Evolutionary conservation across 768 basidiomycete species (phyloP).

Genomic region (Trametes punicea): DNA sequence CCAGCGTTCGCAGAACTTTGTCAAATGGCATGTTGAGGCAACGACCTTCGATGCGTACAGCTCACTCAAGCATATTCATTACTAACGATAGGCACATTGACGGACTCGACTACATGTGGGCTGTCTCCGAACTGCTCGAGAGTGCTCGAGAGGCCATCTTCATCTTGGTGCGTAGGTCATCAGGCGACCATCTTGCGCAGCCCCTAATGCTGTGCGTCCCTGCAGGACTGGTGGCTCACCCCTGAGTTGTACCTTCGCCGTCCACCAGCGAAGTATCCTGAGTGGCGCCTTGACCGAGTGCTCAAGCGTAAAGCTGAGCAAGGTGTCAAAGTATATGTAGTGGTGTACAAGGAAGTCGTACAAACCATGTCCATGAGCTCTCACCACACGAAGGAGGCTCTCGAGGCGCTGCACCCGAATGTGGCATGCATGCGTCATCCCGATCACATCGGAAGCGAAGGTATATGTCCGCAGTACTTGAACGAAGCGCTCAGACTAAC

Average conservation of each 20-base stretch:
- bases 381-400: conserved; percentile 76
- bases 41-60: background rate
- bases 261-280: conserved; percentile 78
- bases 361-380: conserved; percentile 90
- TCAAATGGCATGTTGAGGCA: conserved; percentile 70
- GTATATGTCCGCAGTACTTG: conserved; percentile 26
- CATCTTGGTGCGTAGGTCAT: conserved; percentile 59
- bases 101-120: conserved; percentile 97
- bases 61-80: background rate
- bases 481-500: background rate
- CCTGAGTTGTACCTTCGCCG: conserved; percentile 94
- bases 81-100: conserved; percentile 67
- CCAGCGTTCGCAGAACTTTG: conserved; percentile 62
- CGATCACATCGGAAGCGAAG: conserved; percentile 83
- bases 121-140: conserved; percentile 86
- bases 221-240: conserved; percentile 88
- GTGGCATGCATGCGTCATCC: conserved; percentile 89
- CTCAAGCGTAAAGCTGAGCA: conserved; percentile 86
- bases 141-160: conserved; percentile 81
- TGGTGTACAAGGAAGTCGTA: conserved; percentile 96
- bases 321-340: conserved; percentile 87
- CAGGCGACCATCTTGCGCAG: background rate
- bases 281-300: conserved; percentile 87
- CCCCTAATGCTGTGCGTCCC: background rate
- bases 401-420: conserved; percentile 84